Base-by-base conservation (phyloP, 805 yeast species). In the Ogataea salicorniae region DNA sequence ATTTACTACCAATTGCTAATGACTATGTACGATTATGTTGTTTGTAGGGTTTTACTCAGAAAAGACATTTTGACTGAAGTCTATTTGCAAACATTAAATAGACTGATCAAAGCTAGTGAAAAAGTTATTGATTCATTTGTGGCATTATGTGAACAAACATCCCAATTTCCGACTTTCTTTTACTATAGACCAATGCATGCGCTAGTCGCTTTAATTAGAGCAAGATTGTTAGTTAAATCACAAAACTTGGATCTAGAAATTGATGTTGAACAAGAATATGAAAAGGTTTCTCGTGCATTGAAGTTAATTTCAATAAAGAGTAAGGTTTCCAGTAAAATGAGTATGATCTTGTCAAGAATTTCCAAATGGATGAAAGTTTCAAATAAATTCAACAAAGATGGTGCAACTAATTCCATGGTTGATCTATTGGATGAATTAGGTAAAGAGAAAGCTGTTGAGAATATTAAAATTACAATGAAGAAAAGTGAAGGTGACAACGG, bases 361-460 rank as follows among this genome's bases (percentile, higher is more conserved):
- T 60, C 66, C 16, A 66, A 63, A 51, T 68, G 72, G 72, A 68
- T 68, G 72, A 63, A 63, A 36, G 67, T 67, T 17, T 66, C 71
- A 15, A 61, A 58, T 45, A 60, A 58, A 34, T 67, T 70, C 53
- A 66, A 76, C 50, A 73, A 69, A 31, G 62, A 61, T 45, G 83
- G 83, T 16, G 83, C 80, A 39, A 67, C 72, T n/a, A 74, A 75
- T 49, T 81, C 83, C 14, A 77, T 79, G 66, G 67, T 79, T 48
- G 73, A 72, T 36, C 63, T 80, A 40, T 60, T 74, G 47, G 77
- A 80, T 52, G 82, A 80, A 59, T 70, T 79, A 46, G 82, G 76
- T 9, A 70, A 71, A 43, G 81, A 77, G 52, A 72, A 66, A 44
- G 73, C 72, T 2, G 65, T 69, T n/a, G 73, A 69, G 47, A 61